Conservation (phyloP, 1,139 yeast genomes). For the Geotrichum klebahnii region DNA sequence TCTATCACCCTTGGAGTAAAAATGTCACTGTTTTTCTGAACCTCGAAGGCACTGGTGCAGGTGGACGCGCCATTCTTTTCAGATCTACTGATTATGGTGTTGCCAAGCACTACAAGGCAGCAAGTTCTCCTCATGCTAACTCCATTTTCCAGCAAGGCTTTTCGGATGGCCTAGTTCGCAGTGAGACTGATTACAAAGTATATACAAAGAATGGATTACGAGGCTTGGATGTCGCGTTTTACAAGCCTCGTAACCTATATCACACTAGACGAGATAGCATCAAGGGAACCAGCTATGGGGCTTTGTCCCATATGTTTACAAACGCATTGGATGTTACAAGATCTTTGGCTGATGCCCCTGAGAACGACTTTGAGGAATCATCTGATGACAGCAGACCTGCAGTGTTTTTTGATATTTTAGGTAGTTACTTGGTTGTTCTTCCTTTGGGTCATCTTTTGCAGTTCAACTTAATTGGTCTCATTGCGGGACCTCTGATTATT, state of each 20-base stretch:
- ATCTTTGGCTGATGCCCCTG: conserved; percentile 45
- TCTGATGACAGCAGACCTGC: conserved; percentile 42
- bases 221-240: conserved; percentile 78
- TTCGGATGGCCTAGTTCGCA: conserved; percentile 61
- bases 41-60: conserved; percentile 94
- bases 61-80: conserved; percentile 80
- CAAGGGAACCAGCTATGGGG: conserved; percentile 55
- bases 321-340: conserved; percentile 58
- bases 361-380: conserved; percentile 35
- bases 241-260: conserved; percentile 73
- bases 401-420: conserved; percentile 59
- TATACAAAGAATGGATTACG: conserved; percentile 65
- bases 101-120: conserved; percentile 53
- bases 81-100: conserved; percentile 78
- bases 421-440: conserved; percentile 50
- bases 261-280: conserved; percentile 76
- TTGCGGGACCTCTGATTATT: conserved; percentile 53
- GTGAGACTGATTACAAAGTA: conserved; percentile 82
- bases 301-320: conserved; percentile 80
- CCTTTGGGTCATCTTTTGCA: conserved; percentile 49
- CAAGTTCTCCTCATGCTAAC: conserved; percentile 62
- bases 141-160: conserved; percentile 82
- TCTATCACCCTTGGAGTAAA: conserved; percentile 69
- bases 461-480: conserved; percentile 50
- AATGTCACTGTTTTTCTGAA: conserved; percentile 66